These are phyloP conservation scores for Conticribra weissflogii DNA, from an alignment of 108 stramenopile genomes.

Conservation along the genomic window DNA sequence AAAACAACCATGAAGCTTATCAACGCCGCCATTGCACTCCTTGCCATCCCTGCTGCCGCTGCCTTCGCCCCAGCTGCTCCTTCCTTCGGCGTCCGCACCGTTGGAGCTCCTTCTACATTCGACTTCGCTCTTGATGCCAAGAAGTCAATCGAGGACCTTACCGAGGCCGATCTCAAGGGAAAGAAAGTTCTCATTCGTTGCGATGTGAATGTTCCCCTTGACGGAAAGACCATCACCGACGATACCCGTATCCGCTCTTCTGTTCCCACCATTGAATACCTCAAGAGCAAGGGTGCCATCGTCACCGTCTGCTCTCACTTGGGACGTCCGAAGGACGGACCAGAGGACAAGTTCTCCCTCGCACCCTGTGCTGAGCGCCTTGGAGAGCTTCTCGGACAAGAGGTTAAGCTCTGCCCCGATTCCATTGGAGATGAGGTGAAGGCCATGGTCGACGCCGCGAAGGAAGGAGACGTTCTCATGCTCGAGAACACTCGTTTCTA, in stretches of 20 bases:
- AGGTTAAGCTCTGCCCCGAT: constrained; percentile 93
- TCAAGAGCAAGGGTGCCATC: constrained; percentile 96
- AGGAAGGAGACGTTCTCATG: constrained; percentile 96
- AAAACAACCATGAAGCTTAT: constrained; percentile 71
- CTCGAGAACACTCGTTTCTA: constrained; percentile 99
- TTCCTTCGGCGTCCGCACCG: constrained; percentile 67
- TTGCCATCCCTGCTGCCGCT: constrained; percentile 60
- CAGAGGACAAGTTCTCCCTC: constrained; percentile 99
- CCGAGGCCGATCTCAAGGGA: constrained; percentile 93
- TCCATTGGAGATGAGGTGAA: constrained; percentile 97
- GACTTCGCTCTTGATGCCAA: constrained; percentile 88
- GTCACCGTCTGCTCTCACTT: constrained; percentile 98
- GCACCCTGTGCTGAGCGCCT: constrained; percentile 95
- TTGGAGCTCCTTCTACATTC: constrained; percentile 45
- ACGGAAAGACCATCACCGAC: constrained; percentile 97
- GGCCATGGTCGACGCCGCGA: constrained; percentile 73
- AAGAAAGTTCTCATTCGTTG: constrained; percentile 97
- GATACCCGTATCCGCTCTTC: constrained; percentile 99
- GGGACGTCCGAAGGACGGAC: constrained; percentile 97
- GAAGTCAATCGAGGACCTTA: constrained; percentile 93
- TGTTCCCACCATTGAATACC: constrained; percentile 98
- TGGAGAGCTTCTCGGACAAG: constrained; percentile 92
- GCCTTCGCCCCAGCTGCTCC: constrained; percentile 80
- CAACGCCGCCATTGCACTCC: constrained; percentile 67
- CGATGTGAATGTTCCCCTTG: constrained; percentile 98